These are phyloP conservation scores for Madurella fahalii DNA, from an alignment of 2,329 filamentous ascomycete genomes.

Conservation along the genomic window DNA sequence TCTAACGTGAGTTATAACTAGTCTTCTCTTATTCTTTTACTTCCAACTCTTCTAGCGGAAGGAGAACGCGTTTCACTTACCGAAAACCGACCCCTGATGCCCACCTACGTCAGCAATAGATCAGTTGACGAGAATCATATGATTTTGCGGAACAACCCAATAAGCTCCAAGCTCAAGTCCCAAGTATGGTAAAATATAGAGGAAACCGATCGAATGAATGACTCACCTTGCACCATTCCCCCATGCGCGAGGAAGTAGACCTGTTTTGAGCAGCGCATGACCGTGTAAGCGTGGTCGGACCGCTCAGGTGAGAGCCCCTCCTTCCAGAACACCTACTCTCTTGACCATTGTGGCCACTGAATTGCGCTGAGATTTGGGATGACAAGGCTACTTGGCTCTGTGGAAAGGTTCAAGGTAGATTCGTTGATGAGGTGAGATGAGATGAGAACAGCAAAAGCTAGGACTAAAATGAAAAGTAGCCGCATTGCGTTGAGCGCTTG, in stretches of 20 bases:
- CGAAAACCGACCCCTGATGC: slow-evolving; percentile 53
- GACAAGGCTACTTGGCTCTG: not conserved
- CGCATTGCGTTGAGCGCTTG: too few species aligned
- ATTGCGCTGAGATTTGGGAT: not conserved
- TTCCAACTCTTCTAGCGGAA: not conserved
- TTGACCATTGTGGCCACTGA: slow-evolving; percentile 4
- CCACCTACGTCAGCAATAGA: not conserved
- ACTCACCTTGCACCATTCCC: slow-evolving; percentile 60
- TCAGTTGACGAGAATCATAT: not conserved
- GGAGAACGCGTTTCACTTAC: slow-evolving; percentile 30
- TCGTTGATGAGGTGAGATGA: not conserved
- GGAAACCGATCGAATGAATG: not conserved
- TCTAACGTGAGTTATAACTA: too few species aligned
- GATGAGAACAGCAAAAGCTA: not conserved
- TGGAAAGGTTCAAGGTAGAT: not conserved
- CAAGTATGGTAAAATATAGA: not conserved
- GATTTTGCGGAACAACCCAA: not conserved
- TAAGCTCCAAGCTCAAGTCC: not conserved
- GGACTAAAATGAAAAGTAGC: too few species aligned
- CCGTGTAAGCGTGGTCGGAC: too few species aligned
- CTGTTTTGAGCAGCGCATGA: slow-evolving; percentile 31
- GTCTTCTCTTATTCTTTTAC: too few species aligned
- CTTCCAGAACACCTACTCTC: not conserved
- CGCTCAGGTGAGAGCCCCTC: not conserved
- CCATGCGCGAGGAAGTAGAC: slow-evolving; percentile 64